Percentiles rank a stretch among this genome's conserved stretches.
These are phyloP conservation scores for Trypanosomatidae sp. DNA, from an alignment of 208 protist genomes.

Conservation along the genomic window DNA sequence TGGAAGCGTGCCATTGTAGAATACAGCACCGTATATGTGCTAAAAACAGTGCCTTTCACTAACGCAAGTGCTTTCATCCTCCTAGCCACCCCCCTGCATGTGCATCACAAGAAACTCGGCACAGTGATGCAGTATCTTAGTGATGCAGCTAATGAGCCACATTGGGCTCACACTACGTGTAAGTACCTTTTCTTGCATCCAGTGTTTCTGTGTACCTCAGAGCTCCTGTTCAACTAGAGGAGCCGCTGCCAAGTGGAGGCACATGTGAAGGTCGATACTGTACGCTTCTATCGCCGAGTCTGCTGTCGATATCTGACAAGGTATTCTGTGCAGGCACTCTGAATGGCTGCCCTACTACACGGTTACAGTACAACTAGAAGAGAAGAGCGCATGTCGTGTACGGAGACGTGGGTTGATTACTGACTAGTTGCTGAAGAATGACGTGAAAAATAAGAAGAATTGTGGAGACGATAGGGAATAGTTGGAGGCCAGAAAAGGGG, in stretches of 20 bases:
- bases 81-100: background rate
- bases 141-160: background rate
- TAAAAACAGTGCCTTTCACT: background rate
- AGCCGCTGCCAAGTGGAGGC: background rate
- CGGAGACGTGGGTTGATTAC: background rate
- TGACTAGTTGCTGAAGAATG: background rate
- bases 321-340: background rate
- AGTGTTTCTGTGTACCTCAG: too few species aligned
- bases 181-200: background rate
- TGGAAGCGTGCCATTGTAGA: background rate
- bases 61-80: background rate
- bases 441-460: background rate
- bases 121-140: background rate
- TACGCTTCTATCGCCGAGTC: background rate
- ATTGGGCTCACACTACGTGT: too few species aligned
- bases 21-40: background rate
- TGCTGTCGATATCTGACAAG: background rate
- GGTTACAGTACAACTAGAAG: background rate
- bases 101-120: background rate
- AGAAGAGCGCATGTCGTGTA: background rate
- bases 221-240: background rate
- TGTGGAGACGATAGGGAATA: background rate
- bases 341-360: background rate
- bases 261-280: background rate
- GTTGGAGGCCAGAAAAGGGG: background rate